These are phyloP conservation scores for Rhazya stricta DNA, from an alignment of 257 asterid genomes.

Conservation along the genomic window DNA sequence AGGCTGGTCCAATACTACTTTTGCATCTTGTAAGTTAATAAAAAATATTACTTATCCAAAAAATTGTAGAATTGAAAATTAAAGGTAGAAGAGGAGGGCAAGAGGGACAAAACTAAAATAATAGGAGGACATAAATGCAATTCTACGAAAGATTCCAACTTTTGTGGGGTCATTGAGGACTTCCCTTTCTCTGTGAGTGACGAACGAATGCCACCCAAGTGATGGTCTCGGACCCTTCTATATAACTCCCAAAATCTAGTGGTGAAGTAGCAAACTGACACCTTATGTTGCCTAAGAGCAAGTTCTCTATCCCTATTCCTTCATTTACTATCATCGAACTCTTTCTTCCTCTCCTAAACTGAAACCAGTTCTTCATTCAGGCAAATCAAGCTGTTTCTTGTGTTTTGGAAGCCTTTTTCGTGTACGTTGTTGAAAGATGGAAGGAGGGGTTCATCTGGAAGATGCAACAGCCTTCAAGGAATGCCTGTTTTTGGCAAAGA, in stretches of 20 bases:
- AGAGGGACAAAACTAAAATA: too few relatives aligned
- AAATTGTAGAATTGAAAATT: too few relatives aligned
- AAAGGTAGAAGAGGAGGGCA: too few relatives aligned
- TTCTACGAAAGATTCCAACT: neutral
- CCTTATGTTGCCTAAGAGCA: too few relatives aligned
- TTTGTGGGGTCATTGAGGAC: neutral
- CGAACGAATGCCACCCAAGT: neutral
- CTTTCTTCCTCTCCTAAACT: too few relatives aligned
- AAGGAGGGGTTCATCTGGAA: constrained; percentile 23
- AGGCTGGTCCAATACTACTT: too few relatives aligned
- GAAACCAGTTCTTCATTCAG: too few relatives aligned
- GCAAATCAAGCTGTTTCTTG: neutral
- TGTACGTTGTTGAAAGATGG: constrained; percentile 9
- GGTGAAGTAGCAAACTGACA: neutral
- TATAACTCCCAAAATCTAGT: neutral
- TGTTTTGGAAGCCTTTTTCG: neutral
- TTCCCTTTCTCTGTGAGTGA: neutral
- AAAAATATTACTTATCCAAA: too few relatives aligned
- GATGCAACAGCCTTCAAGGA: constrained; percentile 19
- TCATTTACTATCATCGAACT: too few relatives aligned
- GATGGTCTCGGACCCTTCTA: neutral
- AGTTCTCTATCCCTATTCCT: too few relatives aligned
- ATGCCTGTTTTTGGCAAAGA: constrained; percentile 13
- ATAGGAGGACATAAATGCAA: neutral
- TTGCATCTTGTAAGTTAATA: too few relatives aligned